Evolutionary conservation across 176 grass and related monocot genomes (phyloP).

Genomic region (Ensete ventricosum): DNA sequence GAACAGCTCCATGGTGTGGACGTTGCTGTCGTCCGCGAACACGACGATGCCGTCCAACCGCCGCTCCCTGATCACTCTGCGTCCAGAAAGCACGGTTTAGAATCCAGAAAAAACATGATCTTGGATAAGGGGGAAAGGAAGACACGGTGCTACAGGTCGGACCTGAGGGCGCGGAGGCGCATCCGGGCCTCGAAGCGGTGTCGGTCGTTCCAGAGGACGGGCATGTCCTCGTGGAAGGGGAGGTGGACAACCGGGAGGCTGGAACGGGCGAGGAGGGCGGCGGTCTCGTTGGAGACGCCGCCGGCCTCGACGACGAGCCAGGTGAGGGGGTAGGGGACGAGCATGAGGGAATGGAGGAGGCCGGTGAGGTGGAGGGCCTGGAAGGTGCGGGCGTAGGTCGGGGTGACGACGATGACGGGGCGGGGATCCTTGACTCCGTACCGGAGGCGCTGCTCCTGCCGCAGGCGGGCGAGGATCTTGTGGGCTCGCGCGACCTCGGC

Average conservation of each 20-base stretch:
- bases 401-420: constrained; percentile 27
- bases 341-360: constrained; percentile 29
- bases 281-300: constrained; percentile 3
- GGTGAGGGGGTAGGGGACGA: constrained; percentile 23
- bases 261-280: constrained; percentile 8
- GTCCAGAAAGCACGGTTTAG: background rate
- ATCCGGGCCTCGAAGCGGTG: constrained; percentile 18
- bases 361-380: constrained; percentile 25
- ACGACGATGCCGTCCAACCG: constrained; percentile 77
- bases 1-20: constrained; percentile 83
- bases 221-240: constrained; percentile 11
- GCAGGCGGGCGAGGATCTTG: constrained; percentile 25
- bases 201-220: constrained; percentile 11
- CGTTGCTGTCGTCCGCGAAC: constrained; percentile 87
- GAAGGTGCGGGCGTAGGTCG: constrained; percentile 29
- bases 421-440: constrained; percentile 11
- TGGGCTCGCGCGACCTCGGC: constrained; percentile 15
- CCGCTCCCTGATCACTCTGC: constrained; percentile 69
- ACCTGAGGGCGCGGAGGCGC: constrained; percentile 31
- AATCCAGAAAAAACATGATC: background rate
- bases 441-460: constrained; percentile 26
- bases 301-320: constrained; percentile 27
- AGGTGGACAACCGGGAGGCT: constrained; percentile 8
- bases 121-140: background rate
- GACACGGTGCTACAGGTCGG: background rate